Conservation (phyloP, 108 stramenopile species). For the Fistulifera pelliculosa region DNA sequence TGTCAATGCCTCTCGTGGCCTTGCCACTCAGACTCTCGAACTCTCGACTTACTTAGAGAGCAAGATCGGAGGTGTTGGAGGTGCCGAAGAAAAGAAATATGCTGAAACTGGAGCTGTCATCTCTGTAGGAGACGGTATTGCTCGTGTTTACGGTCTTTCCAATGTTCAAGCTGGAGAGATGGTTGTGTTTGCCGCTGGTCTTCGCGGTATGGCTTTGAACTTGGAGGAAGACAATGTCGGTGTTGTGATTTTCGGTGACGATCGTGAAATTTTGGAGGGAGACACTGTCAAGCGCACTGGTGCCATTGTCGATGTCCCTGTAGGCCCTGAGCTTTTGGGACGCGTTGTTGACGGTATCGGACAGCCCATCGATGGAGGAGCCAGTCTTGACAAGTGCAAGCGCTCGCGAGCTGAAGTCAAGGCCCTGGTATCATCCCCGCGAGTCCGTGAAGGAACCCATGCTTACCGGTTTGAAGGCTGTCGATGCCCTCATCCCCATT, state of each 20-base stretch:
- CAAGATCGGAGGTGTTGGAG: constrained; percentile 85
- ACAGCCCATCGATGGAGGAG: constrained; percentile 95
- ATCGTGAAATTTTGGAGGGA: constrained; percentile 98
- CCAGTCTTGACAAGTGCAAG: constrained; percentile 87
- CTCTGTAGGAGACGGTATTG: constrained; percentile 99
- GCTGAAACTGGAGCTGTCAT: constrained; percentile 98
- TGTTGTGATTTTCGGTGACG: constrained; percentile 99
- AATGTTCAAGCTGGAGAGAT: constrained; percentile 99
- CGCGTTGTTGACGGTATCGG: constrained; percentile 99
- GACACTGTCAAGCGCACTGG: constrained; percentile 99
- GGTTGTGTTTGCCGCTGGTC: constrained; percentile 94
- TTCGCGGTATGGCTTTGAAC: constrained; percentile 99
- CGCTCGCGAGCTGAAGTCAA: constrained; percentile 99
- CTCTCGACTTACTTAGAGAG: constrained; percentile 94
- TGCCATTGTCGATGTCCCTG: constrained; percentile 99
- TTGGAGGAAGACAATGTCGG: constrained; percentile 99
- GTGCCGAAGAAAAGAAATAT: constrained; percentile 80
- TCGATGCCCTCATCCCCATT: constrained; percentile 99
- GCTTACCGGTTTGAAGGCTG: constrained; percentile 99
- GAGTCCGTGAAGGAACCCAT: constrained; percentile 99
- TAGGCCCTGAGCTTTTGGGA: constrained; percentile 94
- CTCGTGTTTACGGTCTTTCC: constrained; percentile 98
- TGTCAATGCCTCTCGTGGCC: constrained; percentile 50
- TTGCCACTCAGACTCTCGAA: constrained; percentile 91
- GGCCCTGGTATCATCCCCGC: constrained; percentile 98